Conservation (phyloP, 73 alveolate species). For the Paramecium tetraurelia region DNA sequence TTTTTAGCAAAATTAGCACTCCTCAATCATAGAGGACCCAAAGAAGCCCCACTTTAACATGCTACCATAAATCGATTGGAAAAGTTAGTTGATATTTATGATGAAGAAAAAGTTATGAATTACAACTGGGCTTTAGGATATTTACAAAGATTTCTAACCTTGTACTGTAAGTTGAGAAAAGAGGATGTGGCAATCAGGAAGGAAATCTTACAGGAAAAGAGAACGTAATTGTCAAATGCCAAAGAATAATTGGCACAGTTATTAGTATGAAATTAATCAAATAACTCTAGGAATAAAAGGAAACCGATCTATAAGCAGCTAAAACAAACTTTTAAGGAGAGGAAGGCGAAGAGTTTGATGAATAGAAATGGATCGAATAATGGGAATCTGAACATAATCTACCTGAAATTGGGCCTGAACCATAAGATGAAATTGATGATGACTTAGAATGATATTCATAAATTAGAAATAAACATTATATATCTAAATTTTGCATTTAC, state of each 20-base stretch:
- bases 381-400: conserved; percentile 4
- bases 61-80: neutral
- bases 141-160: neutral
- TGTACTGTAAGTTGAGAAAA: conserved; percentile 11
- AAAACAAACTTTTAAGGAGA: conserved; percentile 17
- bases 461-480: neutral
- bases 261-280: neutral
- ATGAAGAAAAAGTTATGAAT: neutral
- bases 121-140: neutral
- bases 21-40: conserved; percentile 23
- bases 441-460: conserved; percentile 37
- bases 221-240: neutral
- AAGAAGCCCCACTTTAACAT: neutral
- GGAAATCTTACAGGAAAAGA: neutral
- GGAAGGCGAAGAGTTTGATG: conserved; percentile 40
- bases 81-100: neutral
- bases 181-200: conserved; percentile 30
- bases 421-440: conserved; percentile 20
- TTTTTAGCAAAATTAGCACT: neutral
- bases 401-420: conserved; percentile 23
- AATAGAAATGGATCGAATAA: neutral
- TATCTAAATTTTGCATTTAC: neutral
- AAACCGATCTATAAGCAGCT: neutral
- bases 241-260: neutral
- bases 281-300: neutral